phyloP scores from a whole-genome alignment of 1,284 basidiomycete genomes.

The Meripilus lineatus region DNA sequence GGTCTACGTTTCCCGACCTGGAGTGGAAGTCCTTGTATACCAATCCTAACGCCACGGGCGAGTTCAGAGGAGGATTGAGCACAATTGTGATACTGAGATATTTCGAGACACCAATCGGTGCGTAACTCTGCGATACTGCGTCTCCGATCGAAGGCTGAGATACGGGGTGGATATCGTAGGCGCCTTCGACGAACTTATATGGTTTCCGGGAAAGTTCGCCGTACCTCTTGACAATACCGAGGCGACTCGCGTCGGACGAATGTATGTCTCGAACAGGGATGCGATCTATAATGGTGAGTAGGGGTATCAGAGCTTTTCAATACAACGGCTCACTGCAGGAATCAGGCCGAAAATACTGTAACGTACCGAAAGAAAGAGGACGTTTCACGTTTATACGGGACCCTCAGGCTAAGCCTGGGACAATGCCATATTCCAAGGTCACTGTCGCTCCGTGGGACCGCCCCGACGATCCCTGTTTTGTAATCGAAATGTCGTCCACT shows the following conservation, averaged over 20 bases:
- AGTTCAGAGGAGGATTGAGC: constrained; percentile 9
- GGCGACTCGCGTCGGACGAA: constrained; percentile 8
- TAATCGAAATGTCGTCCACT: constrained; percentile 6
- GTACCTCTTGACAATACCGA: constrained; percentile 3
- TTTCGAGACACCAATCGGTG: constrained; percentile 11
- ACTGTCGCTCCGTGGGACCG: background rate
- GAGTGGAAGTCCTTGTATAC: constrained; percentile 8
- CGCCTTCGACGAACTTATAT: constrained; percentile 12
- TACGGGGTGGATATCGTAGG: too few relatives aligned
- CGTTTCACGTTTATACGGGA: constrained; percentile 12
- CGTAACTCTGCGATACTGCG: too few relatives aligned
- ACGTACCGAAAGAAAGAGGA: constrained; percentile 7
- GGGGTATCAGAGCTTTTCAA: background rate
- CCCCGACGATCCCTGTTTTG: constrained; percentile 10
- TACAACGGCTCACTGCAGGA: background rate
- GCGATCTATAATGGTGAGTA: constrained; percentile 12
- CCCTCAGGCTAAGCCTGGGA: background rate
- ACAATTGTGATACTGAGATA: constrained; percentile 11
- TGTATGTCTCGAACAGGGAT: constrained; percentile 11
- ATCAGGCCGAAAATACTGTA: constrained; percentile 12
- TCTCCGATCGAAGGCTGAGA: too few relatives aligned
- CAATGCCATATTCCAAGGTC: constrained; percentile 11
- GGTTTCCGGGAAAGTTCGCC: constrained; percentile 9
- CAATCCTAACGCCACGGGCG: constrained; percentile 6
- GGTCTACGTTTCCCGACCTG: constrained; percentile 2